phyloP scores from a whole-genome alignment of 2,329 filamentous ascomycete genomes.

The Calonectria naviculata region DNA sequence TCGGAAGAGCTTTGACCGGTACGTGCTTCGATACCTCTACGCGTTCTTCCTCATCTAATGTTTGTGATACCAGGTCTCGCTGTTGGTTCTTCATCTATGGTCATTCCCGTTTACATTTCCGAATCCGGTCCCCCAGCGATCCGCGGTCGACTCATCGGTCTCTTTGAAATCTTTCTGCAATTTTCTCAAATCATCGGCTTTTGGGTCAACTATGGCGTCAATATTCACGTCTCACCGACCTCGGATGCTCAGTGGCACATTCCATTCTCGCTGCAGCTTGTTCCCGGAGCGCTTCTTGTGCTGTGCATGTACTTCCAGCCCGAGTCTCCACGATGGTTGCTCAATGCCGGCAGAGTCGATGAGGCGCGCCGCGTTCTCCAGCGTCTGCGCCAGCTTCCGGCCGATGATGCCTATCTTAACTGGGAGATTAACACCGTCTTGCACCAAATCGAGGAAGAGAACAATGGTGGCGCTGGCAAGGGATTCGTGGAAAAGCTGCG shows the following conservation, averaged over 20 bases:
- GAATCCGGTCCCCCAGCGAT: conserved; percentile 66
- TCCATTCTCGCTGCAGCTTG: conserved; percentile 45
- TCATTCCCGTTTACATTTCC: conserved; percentile 68
- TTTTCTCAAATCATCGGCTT: conserved; percentile 62
- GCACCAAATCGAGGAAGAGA: conserved; percentile 22
- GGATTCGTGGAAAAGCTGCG: conserved; percentile 14
- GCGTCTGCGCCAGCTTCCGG: conserved; percentile 21
- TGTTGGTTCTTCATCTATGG: conserved; percentile 60
- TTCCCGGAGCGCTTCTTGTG: conserved; percentile 35
- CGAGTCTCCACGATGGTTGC: conserved; percentile 47
- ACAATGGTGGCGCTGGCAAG: conserved; percentile 6
- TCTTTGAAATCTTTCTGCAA: conserved; percentile 63
- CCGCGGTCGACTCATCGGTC: conserved; percentile 61
- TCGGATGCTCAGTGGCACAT: conserved; percentile 51
- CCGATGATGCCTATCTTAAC: conserved; percentile 21
- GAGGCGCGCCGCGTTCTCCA: conserved; percentile 21
- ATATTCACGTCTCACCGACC: conserved; percentile 26
- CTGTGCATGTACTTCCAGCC: conserved; percentile 44
- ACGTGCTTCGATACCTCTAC: neutral
- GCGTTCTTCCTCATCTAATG: neutral
- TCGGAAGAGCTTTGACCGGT: conserved; percentile 63
- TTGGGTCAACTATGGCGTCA: conserved; percentile 42
- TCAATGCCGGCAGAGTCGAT: conserved; percentile 5
- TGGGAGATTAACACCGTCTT: conserved; percentile 23
- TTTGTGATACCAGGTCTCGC: conserved; percentile 47